Conservation (phyloP, 768 basidiomycete genomes). For the Leucocoprinus leucothites region DNA sequence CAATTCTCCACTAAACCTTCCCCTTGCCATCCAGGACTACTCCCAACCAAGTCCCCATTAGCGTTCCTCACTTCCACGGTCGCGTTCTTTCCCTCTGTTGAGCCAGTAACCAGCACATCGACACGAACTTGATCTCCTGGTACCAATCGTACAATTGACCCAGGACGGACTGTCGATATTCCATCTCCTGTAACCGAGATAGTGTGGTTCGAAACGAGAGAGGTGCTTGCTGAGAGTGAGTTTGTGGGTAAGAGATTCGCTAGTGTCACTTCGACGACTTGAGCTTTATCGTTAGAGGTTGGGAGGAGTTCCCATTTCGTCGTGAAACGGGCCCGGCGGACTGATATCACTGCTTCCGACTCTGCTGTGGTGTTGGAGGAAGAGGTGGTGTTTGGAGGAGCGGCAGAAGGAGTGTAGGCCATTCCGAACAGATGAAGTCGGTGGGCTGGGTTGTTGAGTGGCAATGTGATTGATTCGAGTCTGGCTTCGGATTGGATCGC, state of each 20-base stretch:
- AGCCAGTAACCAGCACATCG: constrained; percentile 42
- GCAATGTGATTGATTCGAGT: constrained; percentile 43
- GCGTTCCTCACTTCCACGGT: constrained; percentile 30
- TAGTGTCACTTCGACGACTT: constrained; percentile 49
- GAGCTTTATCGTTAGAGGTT: constrained; percentile 25
- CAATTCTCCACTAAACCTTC: constrained; percentile 36
- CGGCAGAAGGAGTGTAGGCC: constrained; percentile 32
- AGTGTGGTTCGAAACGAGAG: constrained; percentile 29
- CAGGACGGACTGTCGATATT: constrained; percentile 40
- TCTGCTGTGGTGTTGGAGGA: not conserved
- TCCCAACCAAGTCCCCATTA: constrained; percentile 30
- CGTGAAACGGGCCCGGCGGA: constrained; percentile 42
- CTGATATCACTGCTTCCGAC: constrained; percentile 27
- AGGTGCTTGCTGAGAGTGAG: constrained; percentile 22
- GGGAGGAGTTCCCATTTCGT: constrained; percentile 41
- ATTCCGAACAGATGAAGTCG: constrained; percentile 46
- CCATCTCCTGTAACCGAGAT: constrained; percentile 35
- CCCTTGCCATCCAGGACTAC: constrained; percentile 34
- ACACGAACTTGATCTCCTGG: constrained; percentile 48
- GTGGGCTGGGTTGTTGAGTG: constrained; percentile 22
- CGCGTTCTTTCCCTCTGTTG: constrained; percentile 21
- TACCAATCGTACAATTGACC: constrained; percentile 41
- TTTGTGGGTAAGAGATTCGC: constrained; percentile 44
- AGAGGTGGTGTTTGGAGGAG: not conserved
- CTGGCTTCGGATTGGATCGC: constrained; percentile 37